phyloP scores from a whole-genome alignment of 805 yeast species.

The Wickerhamiella parazyma region DNA sequence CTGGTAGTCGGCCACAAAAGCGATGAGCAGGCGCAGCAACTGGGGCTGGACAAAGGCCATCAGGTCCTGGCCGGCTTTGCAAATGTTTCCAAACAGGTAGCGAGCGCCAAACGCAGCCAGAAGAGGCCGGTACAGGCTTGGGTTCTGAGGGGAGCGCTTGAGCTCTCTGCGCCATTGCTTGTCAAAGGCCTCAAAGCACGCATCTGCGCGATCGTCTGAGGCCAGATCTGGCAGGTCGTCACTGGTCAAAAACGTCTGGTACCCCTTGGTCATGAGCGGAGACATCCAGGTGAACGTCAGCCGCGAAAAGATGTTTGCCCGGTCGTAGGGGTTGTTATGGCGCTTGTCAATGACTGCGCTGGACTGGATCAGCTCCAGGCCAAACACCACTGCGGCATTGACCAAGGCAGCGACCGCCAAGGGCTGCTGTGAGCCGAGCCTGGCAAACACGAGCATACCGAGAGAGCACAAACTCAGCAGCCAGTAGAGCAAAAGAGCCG shows the following conservation, averaged over 20 bases:
- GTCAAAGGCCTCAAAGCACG: constrained; percentile 37
- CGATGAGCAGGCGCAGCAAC: constrained; percentile 50
- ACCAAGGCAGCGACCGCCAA: constrained; percentile 26
- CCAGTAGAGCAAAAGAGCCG: constrained; percentile 67
- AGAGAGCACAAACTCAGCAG: constrained; percentile 29
- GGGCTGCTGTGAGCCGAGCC: constrained; percentile 16
- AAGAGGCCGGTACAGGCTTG: constrained; percentile 49
- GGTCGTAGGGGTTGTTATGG: constrained; percentile 34
- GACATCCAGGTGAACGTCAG: constrained; percentile 90
- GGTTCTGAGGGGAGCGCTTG: constrained; percentile 22
- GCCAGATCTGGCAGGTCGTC: constrained; percentile 76
- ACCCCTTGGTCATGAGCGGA: constrained; percentile 66
- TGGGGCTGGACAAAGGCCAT: constrained; percentile 84
- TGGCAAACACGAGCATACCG: constrained; percentile 1
- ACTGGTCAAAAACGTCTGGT: constrained; percentile 35
- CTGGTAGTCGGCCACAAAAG: constrained; percentile 39
- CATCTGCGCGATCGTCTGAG: constrained; percentile 43
- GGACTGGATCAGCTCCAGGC: constrained; percentile 30
- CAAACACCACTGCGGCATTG: constrained; percentile 32
- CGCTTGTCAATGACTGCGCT: constrained; percentile 25
- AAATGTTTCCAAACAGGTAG: constrained; percentile 56
- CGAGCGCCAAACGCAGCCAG: constrained; percentile 59
- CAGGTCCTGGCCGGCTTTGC: constrained; percentile 62
- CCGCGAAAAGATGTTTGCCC: constrained; percentile 58
- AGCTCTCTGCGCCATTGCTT: constrained; percentile 48